Evolutionary conservation across 108 stramenopile genomes (phyloP).

Genomic region (Nannochloropsis oceanica): DNA sequence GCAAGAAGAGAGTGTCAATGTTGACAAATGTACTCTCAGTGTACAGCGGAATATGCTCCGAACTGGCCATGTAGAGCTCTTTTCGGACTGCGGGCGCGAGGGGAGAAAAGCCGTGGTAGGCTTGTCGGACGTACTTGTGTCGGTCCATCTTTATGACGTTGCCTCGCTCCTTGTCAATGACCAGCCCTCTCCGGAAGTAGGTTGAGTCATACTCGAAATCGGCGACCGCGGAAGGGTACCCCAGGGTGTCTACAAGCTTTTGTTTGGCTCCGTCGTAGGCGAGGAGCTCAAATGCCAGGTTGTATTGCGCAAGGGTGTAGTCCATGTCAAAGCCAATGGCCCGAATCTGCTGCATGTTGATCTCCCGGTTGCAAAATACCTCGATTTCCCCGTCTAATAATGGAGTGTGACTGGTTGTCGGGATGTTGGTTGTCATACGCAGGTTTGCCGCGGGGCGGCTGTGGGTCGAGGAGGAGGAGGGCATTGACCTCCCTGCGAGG

Average conservation of each 20-base stretch:
- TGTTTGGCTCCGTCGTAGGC: conserved; percentile 86
- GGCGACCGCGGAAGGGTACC: conserved; percentile 64
- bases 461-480: not conserved
- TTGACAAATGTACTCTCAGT: conserved; percentile 69
- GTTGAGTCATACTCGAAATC: conserved; percentile 62
- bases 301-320: conserved; percentile 82
- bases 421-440: not conserved
- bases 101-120: conserved; percentile 51
- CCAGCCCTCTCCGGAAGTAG: conserved; percentile 64
- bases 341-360: conserved; percentile 54
- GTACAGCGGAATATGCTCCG: conserved; percentile 67
- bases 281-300: conserved; percentile 70
- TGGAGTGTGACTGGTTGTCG: not conserved
- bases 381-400: not conserved
- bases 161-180: conserved; percentile 84
- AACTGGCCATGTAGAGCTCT: conserved; percentile 34
- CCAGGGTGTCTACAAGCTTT: conserved; percentile 64
- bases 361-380: conserved; percentile 82
- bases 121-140: conserved; percentile 84
- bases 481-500: not conserved
- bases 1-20: conserved; percentile 83
- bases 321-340: conserved; percentile 91
- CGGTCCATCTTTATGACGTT: conserved; percentile 86
- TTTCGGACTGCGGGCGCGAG: conserved; percentile 23
- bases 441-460: not conserved